phyloP scores from a whole-genome alignment of 768 basidiomycete species.

The Leucocoprinus sp. region DNA sequence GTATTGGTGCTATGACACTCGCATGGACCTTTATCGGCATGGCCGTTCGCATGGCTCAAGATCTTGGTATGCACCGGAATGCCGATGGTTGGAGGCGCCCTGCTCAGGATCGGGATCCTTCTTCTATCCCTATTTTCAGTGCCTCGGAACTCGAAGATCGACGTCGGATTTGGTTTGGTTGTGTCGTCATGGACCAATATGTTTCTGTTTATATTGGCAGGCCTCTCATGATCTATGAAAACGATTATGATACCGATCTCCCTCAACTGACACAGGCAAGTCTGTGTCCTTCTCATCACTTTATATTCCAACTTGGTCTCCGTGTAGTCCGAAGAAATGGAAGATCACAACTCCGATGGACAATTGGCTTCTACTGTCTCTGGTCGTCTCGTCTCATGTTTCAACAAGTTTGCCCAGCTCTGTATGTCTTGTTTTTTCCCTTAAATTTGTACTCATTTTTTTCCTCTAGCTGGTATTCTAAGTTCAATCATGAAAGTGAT shows the following conservation, averaged over 20 bases:
- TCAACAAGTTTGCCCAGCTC: conserved; percentile 65
- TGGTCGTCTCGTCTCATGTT: conserved; percentile 59
- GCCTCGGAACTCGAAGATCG: conserved; percentile 60
- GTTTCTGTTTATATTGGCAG: conserved; percentile 74
- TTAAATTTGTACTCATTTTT: conserved; percentile 7
- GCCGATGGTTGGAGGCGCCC: conserved; percentile 71
- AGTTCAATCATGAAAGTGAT: conserved; percentile 62
- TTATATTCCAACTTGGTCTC: conserved; percentile 5
- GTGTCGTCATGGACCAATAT: conserved; percentile 73
- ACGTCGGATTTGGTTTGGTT: conserved; percentile 70
- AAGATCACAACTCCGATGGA: conserved; percentile 32
- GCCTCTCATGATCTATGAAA: conserved; percentile 65
- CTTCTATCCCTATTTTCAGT: conserved; percentile 56
- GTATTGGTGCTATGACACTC: conserved; percentile 83
- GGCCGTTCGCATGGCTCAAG: conserved; percentile 91
- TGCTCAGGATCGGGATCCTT: no score
- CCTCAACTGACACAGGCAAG: conserved; percentile 54
- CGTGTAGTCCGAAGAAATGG: conserved; percentile 54
- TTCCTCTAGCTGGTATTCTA: conserved; percentile 51
- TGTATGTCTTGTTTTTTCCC: conserved; percentile 35
- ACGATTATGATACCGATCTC: conserved; percentile 67
- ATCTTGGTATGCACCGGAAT: conserved; percentile 74
- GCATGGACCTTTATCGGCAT: conserved; percentile 84
- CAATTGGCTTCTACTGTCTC: conserved; percentile 27
- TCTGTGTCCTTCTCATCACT: conserved; percentile 6